phyloP scores from a whole-genome alignment of 306 rosid species.

The Crataegus laevigata region DNA sequence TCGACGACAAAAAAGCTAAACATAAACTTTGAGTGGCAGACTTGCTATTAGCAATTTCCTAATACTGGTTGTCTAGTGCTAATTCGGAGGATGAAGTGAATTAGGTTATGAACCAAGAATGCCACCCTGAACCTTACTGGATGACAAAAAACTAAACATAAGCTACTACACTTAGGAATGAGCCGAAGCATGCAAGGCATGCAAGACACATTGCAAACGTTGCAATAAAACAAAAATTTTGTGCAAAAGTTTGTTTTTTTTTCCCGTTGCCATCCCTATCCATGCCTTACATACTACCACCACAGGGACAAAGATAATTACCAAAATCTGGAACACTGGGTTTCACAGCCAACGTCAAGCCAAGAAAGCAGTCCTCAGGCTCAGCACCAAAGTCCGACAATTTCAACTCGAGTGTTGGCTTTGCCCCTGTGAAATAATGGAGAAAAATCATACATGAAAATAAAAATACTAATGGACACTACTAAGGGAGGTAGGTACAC shows the following conservation, averaged over 20 bases:
- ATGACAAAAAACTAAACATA: neutral
- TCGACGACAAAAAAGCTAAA: too few species aligned
- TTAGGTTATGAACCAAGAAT: neutral
- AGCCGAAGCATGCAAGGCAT: neutral
- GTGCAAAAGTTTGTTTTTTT: neutral
- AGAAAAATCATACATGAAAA: constrained; percentile 12
- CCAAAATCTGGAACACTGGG: constrained; percentile 71
- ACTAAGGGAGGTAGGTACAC: neutral
- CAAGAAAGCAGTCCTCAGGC: constrained; percentile 85
- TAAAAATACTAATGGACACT: neutral
- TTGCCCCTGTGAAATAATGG: constrained; percentile 41
- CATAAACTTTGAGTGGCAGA: neutral
- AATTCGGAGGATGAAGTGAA: too few species aligned
- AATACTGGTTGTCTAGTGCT: neutral
- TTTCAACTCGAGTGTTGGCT: constrained; percentile 76
- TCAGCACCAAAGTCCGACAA: constrained; percentile 77
- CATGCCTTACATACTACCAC: neutral
- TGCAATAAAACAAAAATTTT: neutral
- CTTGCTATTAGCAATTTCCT: neutral
- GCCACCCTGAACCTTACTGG: neutral
- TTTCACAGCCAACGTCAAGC: constrained; percentile 75
- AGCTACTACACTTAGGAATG: neutral
- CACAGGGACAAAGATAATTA: constrained; percentile 21
- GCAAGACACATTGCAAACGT: neutral
- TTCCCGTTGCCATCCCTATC: neutral